phyloP scores from a whole-genome alignment of 2,329 filamentous ascomycete species.

The Colletotrichum australisinense region DNA sequence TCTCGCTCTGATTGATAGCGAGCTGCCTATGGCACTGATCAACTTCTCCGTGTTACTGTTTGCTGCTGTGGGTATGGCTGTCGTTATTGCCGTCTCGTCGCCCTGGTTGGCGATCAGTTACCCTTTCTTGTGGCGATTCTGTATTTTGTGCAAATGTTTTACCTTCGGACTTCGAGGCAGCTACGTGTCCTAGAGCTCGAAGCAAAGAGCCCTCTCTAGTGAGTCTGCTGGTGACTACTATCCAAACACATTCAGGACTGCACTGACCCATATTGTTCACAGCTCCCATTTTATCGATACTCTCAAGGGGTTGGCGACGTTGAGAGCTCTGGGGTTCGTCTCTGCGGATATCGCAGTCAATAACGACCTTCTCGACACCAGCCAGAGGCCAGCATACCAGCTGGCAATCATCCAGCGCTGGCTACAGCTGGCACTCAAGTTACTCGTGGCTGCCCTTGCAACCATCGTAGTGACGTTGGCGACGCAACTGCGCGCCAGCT shows the following conservation, averaged over 20 bases:
- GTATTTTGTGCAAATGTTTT: slow-evolving; percentile 66
- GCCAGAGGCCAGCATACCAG: slow-evolving; percentile 68
- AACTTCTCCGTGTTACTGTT: slow-evolving; percentile 43
- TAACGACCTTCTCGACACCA: slow-evolving; percentile 60
- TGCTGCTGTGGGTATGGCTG: slow-evolving; percentile 54
- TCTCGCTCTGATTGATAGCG: slow-evolving; percentile 52
- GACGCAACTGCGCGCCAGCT: slow-evolving; percentile 51
- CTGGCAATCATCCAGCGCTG: slow-evolving; percentile 69
- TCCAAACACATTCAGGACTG: not conserved
- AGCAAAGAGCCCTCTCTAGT: slow-evolving; percentile 69
- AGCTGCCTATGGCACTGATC: slow-evolving; percentile 48
- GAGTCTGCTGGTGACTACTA: slow-evolving; percentile 36
- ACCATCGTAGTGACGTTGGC: slow-evolving; percentile 60
- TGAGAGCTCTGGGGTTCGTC: slow-evolving; percentile 69
- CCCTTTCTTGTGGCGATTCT: slow-evolving; percentile 56
- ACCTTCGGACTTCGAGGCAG: slow-evolving; percentile 70
- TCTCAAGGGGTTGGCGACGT: slow-evolving; percentile 64
- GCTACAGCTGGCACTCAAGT: slow-evolving; percentile 62
- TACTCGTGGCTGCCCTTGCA: slow-evolving; percentile 61
- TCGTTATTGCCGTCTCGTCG: slow-evolving; percentile 55
- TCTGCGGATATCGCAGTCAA: slow-evolving; percentile 55
- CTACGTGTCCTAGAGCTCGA: slow-evolving; percentile 71
- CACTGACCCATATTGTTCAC: not conserved
- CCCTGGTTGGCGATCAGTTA: slow-evolving; percentile 61
- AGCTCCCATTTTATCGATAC: slow-evolving; percentile 66